Conservation (phyloP, 2,329 filamentous ascomycete species). For the Blastomyces parvus region DNA sequence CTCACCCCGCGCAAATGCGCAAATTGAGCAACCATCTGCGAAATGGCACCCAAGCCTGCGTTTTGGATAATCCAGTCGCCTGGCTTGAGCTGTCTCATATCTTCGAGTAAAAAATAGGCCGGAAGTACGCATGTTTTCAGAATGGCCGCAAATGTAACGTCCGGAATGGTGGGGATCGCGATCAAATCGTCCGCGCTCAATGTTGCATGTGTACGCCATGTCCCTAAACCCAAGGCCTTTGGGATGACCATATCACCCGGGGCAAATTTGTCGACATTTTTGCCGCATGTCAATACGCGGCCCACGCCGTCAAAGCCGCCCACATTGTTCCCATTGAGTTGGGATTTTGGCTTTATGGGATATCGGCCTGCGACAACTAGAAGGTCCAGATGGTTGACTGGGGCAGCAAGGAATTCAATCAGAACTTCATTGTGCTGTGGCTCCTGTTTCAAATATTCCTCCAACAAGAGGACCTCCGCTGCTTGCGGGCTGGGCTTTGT, state of each 20-base stretch:
- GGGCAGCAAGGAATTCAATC: slow-evolving; percentile 17
- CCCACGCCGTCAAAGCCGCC: slow-evolving; percentile 19
- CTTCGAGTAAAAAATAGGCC: slow-evolving; percentile 20
- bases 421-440: slow-evolving; percentile 2
- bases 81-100: slow-evolving; percentile 15
- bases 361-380: slow-evolving; percentile 18
- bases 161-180: neutral
- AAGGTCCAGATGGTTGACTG: slow-evolving; percentile 21
- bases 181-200: neutral
- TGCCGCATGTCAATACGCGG: slow-evolving; percentile 9
- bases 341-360: slow-evolving; percentile 17
- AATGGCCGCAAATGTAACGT: slow-evolving; percentile 1
- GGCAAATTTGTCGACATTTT: slow-evolving; percentile 15
- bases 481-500: neutral
- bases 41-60: slow-evolving; percentile 15
- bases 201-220: slow-evolving; percentile 2
- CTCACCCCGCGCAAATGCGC: slow-evolving; percentile 14
- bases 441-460: neutral
- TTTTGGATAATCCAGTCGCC: slow-evolving; percentile 23
- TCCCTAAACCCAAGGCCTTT: neutral
- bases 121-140: slow-evolving; percentile 14
- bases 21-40: slow-evolving; percentile 20
- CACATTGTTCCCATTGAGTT: slow-evolving; percentile 11
- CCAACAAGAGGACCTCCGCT: neutral
- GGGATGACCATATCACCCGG: slow-evolving; percentile 3